These are phyloP conservation scores for Syzygium aromaticum DNA, from an alignment of 345 rosid species.

Conservation along the genomic window DNA sequence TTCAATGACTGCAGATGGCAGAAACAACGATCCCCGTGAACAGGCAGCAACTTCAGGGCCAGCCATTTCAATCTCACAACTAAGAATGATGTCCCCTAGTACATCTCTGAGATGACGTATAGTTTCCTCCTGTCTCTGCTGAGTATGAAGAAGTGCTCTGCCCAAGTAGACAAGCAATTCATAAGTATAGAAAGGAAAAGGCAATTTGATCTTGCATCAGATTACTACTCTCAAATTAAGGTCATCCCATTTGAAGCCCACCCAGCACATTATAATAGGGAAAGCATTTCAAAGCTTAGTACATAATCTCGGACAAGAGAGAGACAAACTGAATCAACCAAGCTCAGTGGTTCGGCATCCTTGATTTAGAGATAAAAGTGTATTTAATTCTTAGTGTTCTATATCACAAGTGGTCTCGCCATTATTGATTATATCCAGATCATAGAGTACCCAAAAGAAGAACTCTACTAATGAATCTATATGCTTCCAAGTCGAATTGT, in stretches of 20 bases:
- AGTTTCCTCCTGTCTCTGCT: conserved; percentile 38
- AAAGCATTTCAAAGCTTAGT: neutral
- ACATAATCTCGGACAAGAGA: neutral
- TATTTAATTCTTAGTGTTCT: neutral
- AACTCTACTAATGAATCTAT: neutral
- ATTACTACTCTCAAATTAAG: neutral
- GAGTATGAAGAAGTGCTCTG: conserved; percentile 49
- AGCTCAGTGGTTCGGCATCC: neutral
- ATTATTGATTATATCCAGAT: neutral
- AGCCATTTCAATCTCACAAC: conserved; percentile 55
- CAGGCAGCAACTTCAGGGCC: conserved; percentile 44
- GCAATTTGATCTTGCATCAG: neutral
- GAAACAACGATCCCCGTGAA: conserved; percentile 47
- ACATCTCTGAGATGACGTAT: conserved; percentile 21
- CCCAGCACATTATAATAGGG: neutral
- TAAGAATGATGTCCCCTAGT: conserved; percentile 37
- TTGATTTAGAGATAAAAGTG: neutral
- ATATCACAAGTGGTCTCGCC: neutral
- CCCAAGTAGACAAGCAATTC: neutral
- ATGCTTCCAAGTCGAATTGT: neutral
- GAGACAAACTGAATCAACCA: neutral
- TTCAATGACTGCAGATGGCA: conserved; percentile 40
- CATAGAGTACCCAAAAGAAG: neutral
- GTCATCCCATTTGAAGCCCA: neutral
- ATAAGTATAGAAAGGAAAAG: neutral